phyloP scores from a whole-genome alignment of 2,329 filamentous ascomycete species.

The Diaporthe australafricana region DNA sequence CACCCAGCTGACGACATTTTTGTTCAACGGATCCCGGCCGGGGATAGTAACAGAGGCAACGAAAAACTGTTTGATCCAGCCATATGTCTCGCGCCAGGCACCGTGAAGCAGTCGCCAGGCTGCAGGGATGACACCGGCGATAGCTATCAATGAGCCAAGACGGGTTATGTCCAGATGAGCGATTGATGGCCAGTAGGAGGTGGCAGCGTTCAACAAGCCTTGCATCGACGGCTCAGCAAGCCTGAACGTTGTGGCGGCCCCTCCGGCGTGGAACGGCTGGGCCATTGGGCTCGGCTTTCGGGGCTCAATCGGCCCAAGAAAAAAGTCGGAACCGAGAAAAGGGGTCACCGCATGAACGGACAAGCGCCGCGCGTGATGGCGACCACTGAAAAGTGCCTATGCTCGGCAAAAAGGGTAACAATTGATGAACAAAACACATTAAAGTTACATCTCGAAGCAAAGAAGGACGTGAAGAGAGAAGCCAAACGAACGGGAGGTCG shows the following conservation, averaged over 20 bases:
- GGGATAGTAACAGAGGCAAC: constrained; percentile 57
- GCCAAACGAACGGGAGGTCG: background rate
- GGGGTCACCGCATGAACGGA: constrained; percentile 29
- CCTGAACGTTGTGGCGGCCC: constrained; percentile 28
- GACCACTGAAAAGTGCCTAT: background rate
- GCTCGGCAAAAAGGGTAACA: background rate
- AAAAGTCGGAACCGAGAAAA: constrained; percentile 25
- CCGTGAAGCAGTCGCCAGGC: constrained; percentile 52
- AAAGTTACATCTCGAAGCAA: constrained; percentile 20
- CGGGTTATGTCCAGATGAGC: constrained; percentile 54
- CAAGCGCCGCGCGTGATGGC: background rate
- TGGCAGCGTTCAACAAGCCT: background rate
- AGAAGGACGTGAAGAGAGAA: constrained; percentile 14
- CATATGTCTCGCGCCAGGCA: constrained; percentile 52
- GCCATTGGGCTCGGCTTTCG: constrained; percentile 33
- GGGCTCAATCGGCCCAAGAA: constrained; percentile 7
- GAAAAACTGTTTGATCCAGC: constrained; percentile 56
- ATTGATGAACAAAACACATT: constrained; percentile 2
- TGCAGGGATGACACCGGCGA: constrained; percentile 54
- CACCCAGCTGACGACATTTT: constrained; percentile 59
- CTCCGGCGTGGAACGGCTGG: constrained; percentile 38
- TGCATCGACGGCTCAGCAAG: constrained; percentile 18
- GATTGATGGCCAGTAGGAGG: constrained; percentile 29
- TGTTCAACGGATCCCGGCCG: constrained; percentile 57
- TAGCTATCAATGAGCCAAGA: constrained; percentile 57